Base-by-base conservation (phyloP, 805 yeast species). In the Metschnikowia shivogae region DNA sequence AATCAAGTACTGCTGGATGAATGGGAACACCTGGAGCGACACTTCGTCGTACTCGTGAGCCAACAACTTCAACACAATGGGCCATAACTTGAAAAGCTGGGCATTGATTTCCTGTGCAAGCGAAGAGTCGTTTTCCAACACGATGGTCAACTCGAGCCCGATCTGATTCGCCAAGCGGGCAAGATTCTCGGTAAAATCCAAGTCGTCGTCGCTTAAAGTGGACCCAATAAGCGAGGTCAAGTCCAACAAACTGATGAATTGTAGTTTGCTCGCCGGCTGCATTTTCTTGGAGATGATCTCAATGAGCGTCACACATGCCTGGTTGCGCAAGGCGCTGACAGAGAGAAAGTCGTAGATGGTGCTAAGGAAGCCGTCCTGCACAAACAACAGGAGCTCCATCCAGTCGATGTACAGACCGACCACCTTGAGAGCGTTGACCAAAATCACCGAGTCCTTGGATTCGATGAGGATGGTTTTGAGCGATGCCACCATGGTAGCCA, bases 351-450 rank as follows among this genome's bases (percentile, higher is more conserved):
- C 77, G 57, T 80, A 83, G 38, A 89, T 74, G 31, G 77, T 59
- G 24, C 72, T 64, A 55, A 87, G 68, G 53, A 78, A 82, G 19
- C 77, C 77, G 29, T 77, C 73, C 40, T 79, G 80, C 27, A 89
- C 74, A 44, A 92, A 80, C 54, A 88, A 70, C 44, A 82, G 72
- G 49, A 90, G 82, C 61, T 88, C 95, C 62, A 90, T 88, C 99
- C 99, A 93, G 20, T 90, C 82, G 20, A 89, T 86, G 76, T 86
- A 93, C 10, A 81, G 80, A 9, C 97, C 97, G 45, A 93, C 79
- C 44, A 81, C 81, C 42, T 73, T 72, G 40, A 89, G 72, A 6
- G 81, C 68, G 48, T 77, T 76, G 50, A 76, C 80, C 57, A 86
- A 54, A 49, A 85, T 74, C 3, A 44, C 52, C 2, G 52, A 32